These are phyloP conservation scores for Cairneyella variabilis DNA, from an alignment of 495 filamentous ascomycete genomes.

Conservation along the genomic window DNA sequence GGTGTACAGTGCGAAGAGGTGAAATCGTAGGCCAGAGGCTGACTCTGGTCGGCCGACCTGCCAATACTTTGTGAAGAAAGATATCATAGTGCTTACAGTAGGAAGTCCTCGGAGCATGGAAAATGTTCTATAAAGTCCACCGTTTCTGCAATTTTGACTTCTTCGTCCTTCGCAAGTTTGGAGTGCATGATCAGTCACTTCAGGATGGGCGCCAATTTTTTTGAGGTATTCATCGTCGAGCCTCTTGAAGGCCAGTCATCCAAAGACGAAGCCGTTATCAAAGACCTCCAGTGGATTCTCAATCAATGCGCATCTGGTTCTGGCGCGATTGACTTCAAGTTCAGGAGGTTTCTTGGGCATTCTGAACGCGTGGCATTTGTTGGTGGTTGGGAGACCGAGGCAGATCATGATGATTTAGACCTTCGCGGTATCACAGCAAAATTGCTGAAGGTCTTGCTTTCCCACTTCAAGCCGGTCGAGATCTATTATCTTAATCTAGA, in stretches of 20 bases:
- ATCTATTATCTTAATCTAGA: background rate
- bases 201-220: background rate
- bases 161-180: too few species aligned
- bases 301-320: background rate
- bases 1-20: too few species aligned
- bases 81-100: too few species aligned
- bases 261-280: background rate
- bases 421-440: background rate
- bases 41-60: too few species aligned
- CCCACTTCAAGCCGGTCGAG: background rate
- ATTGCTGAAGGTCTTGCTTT: background rate
- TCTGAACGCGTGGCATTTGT: background rate
- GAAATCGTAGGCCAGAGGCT: too few species aligned
- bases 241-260: background rate
- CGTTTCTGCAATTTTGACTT: too few species aligned
- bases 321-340: background rate
- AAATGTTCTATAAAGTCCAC: too few species aligned
- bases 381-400: background rate
- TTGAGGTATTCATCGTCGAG: background rate
- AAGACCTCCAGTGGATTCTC: background rate
- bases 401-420: background rate
- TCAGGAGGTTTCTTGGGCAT: background rate
- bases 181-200: too few species aligned
- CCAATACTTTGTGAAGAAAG: too few species aligned
- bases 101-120: too few species aligned